Percentiles rank a stretch among this genome's conserved stretches.
These are phyloP conservation scores for Nicotiana paniculata DNA, from an alignment of 257 asterid species.

Conservation along the genomic window DNA sequence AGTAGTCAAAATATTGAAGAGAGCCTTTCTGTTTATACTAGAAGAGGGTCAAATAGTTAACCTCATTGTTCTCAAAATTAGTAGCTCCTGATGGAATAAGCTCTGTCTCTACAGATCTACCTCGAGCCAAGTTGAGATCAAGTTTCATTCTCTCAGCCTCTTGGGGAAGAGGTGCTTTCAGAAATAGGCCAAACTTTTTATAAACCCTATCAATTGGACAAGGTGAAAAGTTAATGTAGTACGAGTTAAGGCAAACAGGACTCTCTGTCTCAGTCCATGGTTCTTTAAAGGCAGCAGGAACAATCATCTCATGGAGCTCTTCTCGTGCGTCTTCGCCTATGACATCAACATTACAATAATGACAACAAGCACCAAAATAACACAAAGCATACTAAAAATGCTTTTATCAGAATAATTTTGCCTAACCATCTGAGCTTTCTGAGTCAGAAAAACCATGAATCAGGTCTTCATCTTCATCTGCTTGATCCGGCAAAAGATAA, in stretches of 20 bases:
- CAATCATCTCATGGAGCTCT: conserved; percentile 89
- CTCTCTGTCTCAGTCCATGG: conserved; percentile 48
- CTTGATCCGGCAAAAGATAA: conserved; percentile 81
- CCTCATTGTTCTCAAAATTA: conserved; percentile 60
- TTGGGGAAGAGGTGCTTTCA: conserved; percentile 70
- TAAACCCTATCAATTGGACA: conserved; percentile 73
- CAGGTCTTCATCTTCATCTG: conserved; percentile 40
- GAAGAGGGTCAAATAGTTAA: conserved; percentile 16
- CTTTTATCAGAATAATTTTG: not conserved
- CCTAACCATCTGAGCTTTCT: conserved; percentile 59
- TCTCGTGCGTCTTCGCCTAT: conserved; percentile 66
- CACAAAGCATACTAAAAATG: conserved; percentile 9
- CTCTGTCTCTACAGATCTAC: conserved; percentile 76
- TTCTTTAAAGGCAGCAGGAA: conserved; percentile 70
- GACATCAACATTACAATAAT: conserved; percentile 19
- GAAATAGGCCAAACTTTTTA: conserved; percentile 67
- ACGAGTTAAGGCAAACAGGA: conserved; percentile 48
- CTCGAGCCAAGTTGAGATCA: conserved; percentile 74
- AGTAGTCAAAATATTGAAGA: conserved; percentile 2
- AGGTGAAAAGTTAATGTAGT: conserved; percentile 59
- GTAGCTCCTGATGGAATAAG: conserved; percentile 65
- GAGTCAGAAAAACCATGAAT: conserved; percentile 45
- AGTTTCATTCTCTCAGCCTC: conserved; percentile 81
- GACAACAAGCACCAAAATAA: conserved; percentile 3
- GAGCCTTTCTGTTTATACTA: conserved; percentile 10